Evolutionary conservation across 2,329 filamentous ascomycete species (phyloP).

Genomic region (Thielaviopsis punctulata): DNA sequence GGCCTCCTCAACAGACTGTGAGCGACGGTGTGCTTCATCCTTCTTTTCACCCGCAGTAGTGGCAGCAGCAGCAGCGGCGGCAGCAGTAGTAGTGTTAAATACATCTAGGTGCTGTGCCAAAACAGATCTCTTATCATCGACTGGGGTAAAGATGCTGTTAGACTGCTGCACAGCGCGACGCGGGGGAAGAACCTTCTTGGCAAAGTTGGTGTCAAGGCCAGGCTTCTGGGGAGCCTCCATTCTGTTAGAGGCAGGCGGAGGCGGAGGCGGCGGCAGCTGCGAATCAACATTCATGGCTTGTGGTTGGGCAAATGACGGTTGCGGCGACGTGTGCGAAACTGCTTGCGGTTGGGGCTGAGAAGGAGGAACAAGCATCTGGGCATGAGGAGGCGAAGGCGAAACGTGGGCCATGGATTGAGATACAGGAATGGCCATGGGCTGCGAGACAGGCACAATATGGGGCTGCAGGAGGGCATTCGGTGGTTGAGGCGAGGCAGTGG

Average conservation of each 20-base stretch:
- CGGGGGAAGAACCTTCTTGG: conserved; percentile 48
- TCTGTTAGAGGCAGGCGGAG: conserved; percentile 28
- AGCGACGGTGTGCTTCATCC: conserved; percentile 26
- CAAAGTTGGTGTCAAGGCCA: conserved; percentile 31
- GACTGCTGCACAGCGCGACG: conserved; percentile 32
- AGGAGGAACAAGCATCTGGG: conserved; percentile 18
- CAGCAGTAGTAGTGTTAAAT: conserved; percentile 38
- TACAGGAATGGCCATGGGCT: not conserved
- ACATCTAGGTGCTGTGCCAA: conserved; percentile 66
- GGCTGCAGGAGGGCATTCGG: conserved; percentile 34
- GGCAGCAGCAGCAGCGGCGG: conserved; percentile 7
- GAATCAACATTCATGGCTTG: conserved; percentile 19
- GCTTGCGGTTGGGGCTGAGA: conserved; percentile 22
- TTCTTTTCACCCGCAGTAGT: conserved; percentile 2
- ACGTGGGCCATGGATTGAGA: conserved; percentile 30
- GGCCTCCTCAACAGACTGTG: conserved; percentile 43
- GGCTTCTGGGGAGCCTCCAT: conserved; percentile 23
- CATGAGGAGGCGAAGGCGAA: conserved; percentile 36
- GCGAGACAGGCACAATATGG: conserved; percentile 11
- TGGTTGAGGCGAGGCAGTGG: conserved; percentile 43
- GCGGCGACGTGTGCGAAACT: conserved; percentile 26
- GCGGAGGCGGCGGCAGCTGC: conserved; percentile 22
- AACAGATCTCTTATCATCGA: conserved; percentile 81
- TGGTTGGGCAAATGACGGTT: conserved; percentile 15
- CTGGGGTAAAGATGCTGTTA: conserved; percentile 87